Evolutionary conservation across 345 rosid species (phyloP), one percentile per base, ranked within the genome.

Genomic region (Linum tenue): DNA sequence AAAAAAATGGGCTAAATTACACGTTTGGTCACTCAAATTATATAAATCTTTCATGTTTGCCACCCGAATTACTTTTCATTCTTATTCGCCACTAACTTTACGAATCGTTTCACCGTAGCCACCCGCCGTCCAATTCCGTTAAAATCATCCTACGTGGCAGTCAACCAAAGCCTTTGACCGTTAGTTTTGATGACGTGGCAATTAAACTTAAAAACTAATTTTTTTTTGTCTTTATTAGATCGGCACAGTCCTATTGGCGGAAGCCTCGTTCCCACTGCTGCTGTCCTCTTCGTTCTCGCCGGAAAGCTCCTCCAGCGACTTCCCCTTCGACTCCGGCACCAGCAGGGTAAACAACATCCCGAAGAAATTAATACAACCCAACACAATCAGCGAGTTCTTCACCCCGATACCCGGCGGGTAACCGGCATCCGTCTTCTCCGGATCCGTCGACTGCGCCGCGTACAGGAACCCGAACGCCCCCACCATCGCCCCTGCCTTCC

Each of bases 401-500:
- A 57, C 38, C 5, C 60, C 60, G 7, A 57, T 57, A 9, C 60
- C 60, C 9, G 60, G 16, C 37, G 60, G 60, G 60, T 57, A 57
- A 9, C 60, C 60, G 8, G 60, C 60, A 22, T 57, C 60, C 14
- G 60, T 57, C 60, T 57, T 57, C 37, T 7, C 11, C 60, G 36
- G 36, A 8, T 57, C 60, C 37, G 36, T 57, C 3, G 60, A 37
- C 60, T 57, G 60, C 9, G 60, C 60, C 5, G 60, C 60, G 60
- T 57, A 57, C 60, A 57, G 22, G 60, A 57, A 57, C 60, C 60
- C 60, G 37, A 57, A 57, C 37, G 60, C 60, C 10, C 60, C 60
- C 60, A 57, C 60, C 37, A 57, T 57, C 12, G 60, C 60, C 37
- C 60, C 60, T 1, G 60, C 60, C 60, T 57, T 57, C 37, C 60